phyloP scores from a whole-genome alignment of 1,139 yeast species.

The Nakaseomyces bracarensis region DNA sequence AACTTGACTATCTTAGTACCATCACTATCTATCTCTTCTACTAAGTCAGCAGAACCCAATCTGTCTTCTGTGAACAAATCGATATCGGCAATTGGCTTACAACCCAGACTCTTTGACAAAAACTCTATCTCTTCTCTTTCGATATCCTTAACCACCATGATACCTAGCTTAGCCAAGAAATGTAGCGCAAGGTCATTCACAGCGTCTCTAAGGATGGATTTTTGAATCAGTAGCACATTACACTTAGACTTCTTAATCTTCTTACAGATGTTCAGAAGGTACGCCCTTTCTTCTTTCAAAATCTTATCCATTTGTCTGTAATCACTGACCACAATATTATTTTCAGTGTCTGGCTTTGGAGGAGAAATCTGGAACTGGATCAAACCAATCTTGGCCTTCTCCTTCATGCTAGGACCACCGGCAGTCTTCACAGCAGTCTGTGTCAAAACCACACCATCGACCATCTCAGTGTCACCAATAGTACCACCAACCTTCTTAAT shows the following conservation, averaged over 20 bases:
- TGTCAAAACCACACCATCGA: conserved; percentile 88
- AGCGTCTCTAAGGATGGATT: conserved; percentile 92
- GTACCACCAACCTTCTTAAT: conserved; percentile 96
- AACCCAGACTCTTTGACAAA: conserved; percentile 81
- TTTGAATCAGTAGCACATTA: conserved; percentile 87
- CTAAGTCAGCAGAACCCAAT: conserved; percentile 81
- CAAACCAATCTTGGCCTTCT: conserved; percentile 86
- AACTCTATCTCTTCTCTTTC: conserved; percentile 97
- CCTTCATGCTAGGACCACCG: conserved; percentile 94
- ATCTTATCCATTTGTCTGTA: conserved; percentile 99
- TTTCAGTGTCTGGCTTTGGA: conserved; percentile 98
- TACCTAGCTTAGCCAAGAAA: conserved; percentile 83
- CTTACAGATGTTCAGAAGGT: conserved; percentile 86
- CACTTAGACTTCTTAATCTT: conserved; percentile 95
- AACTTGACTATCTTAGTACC: conserved; percentile 89
- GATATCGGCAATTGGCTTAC: conserved; percentile 93
- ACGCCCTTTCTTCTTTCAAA: conserved; percentile 93
- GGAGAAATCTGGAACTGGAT: conserved; percentile 96
- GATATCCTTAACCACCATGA: conserved; percentile 88
- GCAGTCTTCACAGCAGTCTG: conserved; percentile 84
- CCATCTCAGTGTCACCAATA: conserved; percentile 88
- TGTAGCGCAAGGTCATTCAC: conserved; percentile 94
- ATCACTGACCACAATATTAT: conserved; percentile 92
- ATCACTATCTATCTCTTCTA: conserved; percentile 86
- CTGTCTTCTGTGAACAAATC: conserved; percentile 90